Evolutionary conservation across 2,329 filamentous ascomycete species (phyloP).

Genomic region (Diaporthe sp.): DNA sequence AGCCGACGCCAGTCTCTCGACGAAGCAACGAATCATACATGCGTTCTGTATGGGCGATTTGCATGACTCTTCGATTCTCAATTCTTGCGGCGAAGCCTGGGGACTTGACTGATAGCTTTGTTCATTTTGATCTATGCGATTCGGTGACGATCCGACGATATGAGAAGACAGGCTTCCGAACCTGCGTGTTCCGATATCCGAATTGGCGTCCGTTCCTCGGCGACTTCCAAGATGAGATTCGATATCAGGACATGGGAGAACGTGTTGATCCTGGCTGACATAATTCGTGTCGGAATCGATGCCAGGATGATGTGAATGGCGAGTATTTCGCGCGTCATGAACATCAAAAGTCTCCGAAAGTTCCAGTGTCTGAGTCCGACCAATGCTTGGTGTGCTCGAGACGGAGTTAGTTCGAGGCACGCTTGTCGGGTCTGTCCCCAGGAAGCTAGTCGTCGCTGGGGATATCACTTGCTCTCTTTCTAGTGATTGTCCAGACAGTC

Average conservation of each 20-base stretch:
- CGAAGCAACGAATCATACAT: neutral
- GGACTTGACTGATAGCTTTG: neutral
- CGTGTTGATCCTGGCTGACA: neutral
- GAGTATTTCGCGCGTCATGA: neutral
- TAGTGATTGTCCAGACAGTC: neutral
- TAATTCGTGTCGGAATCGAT: neutral
- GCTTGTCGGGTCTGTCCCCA: neutral
- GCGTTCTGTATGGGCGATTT: neutral
- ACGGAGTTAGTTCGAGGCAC: neutral
- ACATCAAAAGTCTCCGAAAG: neutral
- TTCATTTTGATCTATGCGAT: neutral
- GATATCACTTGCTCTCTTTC: neutral
- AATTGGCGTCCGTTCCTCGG: neutral
- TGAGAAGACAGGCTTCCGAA: neutral
- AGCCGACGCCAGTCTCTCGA: neutral
- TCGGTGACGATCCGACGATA: neutral
- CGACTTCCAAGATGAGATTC: neutral
- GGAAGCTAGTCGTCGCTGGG: neutral
- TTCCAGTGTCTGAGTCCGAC: neutral
- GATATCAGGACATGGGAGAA: neutral
- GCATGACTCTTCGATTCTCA: neutral
- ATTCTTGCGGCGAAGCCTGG: neutral
- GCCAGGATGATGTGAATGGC: neutral
- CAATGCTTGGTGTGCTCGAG: neutral
- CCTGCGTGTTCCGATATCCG: neutral